These are phyloP conservation scores for Aspergillus japonicus DNA, from an alignment of 2,329 filamentous ascomycete genomes.

Conservation along the genomic window DNA sequence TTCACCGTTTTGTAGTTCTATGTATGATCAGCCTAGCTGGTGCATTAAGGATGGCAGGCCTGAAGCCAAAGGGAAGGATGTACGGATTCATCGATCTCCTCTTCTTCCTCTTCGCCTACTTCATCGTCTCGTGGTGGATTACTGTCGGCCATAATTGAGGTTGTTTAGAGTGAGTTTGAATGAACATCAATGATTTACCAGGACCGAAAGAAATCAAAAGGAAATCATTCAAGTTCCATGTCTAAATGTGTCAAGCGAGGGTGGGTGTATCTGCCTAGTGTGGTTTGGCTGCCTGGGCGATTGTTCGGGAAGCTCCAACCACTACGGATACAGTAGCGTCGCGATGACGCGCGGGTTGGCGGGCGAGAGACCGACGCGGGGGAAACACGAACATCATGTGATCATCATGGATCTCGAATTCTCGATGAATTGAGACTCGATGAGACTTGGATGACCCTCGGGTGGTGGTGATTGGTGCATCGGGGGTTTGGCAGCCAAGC, in stretches of 20 bases:
- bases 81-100: conserved; percentile 48
- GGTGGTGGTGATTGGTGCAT: conserved; percentile 29
- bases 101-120: conserved; percentile 43
- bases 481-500: conserved; percentile 2
- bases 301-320: neutral
- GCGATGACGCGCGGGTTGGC: conserved; percentile 23
- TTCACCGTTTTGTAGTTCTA: conserved; percentile 89
- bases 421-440: too few species aligned
- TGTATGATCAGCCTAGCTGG: neutral
- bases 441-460: conserved; percentile 30
- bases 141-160: conserved; percentile 38
- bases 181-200: too few species aligned
- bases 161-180: neutral
- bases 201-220: neutral
- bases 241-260: neutral
- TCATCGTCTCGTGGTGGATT: conserved; percentile 41
- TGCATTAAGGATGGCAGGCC: too few species aligned
- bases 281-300: conserved; percentile 23
- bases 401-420: neutral
- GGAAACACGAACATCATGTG: conserved; percentile 39
- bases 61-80: conserved; percentile 4
- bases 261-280: conserved; percentile 11
- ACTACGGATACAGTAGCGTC: neutral
- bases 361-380: conserved; percentile 19
- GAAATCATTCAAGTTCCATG: neutral